Evolutionary conservation across 1,139 yeast species (phyloP), one percentile per base, ranked within the genome.

Genomic region (Arxiozyma slooffiae): DNA sequence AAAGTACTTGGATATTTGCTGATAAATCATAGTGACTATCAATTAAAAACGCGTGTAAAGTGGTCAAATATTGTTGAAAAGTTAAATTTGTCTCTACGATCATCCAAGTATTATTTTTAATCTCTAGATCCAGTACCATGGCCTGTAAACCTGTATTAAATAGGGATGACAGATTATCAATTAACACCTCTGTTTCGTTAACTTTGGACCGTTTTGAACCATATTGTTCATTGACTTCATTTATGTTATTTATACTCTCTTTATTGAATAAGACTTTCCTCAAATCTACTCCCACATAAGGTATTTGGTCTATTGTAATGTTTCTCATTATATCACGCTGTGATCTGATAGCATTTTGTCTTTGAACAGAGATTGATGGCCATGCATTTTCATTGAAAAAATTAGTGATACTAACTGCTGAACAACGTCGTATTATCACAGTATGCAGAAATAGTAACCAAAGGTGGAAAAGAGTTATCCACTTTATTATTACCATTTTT

Each of bases 311-410:
- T 1, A 87, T 68, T 1, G 90, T 78, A 1, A 75, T 64, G 44
- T 76, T 73, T 26, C 69, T 67, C 30, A 82, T 68, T 1, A 85
- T 66, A 60, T 88, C 96, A 51, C 96, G 69, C 61, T 89, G 92
- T 0, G 88, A 71, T 50, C 88, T 67, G 8, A 74, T 52, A 0
- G 81, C 88, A 34, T 68, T 58, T 8, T 64, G 66, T 38, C 68
- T 55, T 14, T 56, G 53, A 1, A 57, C 36, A 3, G 65, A 56
- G 23, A 67, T 40, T 1, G 53, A 21, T 1, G 64, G 58, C 67
- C 67, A 63, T 24, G 46, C 23, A 37, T 46, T 20, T 17, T 34
- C 44, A 26, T 26, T 41, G 21, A 24, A 41, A 16, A 41, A 17
- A 26, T 18, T 24, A 7, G 30, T 26, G 16, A 24, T 18, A 9